Base-by-base conservation (phyloP, 2,329 filamentous ascomycete genomes). In the Canariomyces notabilis region DNA sequence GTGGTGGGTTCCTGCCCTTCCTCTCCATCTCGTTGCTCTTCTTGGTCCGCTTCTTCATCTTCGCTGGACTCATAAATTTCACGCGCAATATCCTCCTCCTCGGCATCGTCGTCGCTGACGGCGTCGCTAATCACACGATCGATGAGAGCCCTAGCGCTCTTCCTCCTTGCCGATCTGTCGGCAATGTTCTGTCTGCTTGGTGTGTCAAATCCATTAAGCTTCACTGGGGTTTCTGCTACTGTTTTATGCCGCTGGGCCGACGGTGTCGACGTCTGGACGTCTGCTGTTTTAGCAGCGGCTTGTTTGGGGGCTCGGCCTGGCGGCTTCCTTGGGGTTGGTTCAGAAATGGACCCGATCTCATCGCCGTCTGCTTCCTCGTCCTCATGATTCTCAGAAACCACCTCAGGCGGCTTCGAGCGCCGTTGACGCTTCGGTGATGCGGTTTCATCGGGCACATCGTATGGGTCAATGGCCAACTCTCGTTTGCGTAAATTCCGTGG, bases 151-250 rank as follows among this genome's bases (percentile, higher is more conserved):
- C 82, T 76, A 18, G 85, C 86, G 63, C 87, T 95, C 72, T 95
- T 96, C 60, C 83, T 83, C 58, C 86, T 81, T 2, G 90, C 91
- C 5, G 90, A 96, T 39, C 86, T 82, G 66, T 96, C 89, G 16
- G 85, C 85, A 53, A 87, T 85, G 52, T 76, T 79, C 34, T 77
- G 73, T 55, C 81, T 76, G 31, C 79, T 77, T 0, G 87, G 84
- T 1, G 84, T 88, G 29, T 60, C 57, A 18, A 59, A 42, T 9
- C 60, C 59, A 18, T 52, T 57, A 4, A 57, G 49, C 44, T 64
- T 73, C 11, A 64, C 58, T 0, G 73, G 72, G 0, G 73, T 75
- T 38, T 62, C 57, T 6, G 67, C 60, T 3, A 52, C 31, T 0
- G 57, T 51, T 21, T 61, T 63, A 20, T 57, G 51, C 11, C 63